phyloP scores from a whole-genome alignment of 192 early-diverging fungal species.

The Dispira simplex region DNA sequence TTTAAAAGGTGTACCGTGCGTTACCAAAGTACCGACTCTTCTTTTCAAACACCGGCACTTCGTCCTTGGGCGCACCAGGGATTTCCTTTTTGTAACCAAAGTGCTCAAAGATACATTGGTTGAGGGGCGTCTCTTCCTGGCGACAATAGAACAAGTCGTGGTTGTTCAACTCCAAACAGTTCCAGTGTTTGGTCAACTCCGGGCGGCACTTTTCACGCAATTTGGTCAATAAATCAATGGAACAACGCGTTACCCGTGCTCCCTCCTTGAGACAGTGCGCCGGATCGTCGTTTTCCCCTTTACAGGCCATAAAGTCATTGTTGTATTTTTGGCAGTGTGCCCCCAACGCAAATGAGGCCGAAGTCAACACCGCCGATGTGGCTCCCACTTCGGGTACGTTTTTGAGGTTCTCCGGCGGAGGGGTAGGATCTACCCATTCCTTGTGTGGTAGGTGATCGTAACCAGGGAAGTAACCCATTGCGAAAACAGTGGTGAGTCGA shows the following conservation, averaged over 20 bases:
- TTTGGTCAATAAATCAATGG: constrained; percentile 68
- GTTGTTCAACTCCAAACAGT: constrained; percentile 85
- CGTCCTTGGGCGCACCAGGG: constrained; percentile 36
- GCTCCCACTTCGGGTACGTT: constrained; percentile 76
- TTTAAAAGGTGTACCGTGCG: constrained; percentile 7
- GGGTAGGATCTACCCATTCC: constrained; percentile 69
- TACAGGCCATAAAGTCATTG: constrained; percentile 96
- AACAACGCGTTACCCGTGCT: constrained; percentile 89
- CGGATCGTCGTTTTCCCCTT: constrained; percentile 79
- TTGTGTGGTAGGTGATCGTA: constrained; percentile 12
- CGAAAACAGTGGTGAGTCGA: no score
- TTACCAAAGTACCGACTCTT: constrained; percentile 10
- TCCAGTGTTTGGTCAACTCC: constrained; percentile 80
- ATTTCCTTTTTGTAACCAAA: constrained; percentile 60
- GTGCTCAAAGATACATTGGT: constrained; percentile 77
- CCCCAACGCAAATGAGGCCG: constrained; percentile 84
- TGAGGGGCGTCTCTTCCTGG: constrained; percentile 58
- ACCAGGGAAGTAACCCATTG: constrained; percentile 3
- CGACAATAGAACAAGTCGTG: constrained; percentile 75
- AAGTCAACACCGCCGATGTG: constrained; percentile 83
- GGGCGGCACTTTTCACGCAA: constrained; percentile 77
- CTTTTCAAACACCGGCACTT: constrained; percentile 5
- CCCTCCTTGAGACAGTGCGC: constrained; percentile 87
- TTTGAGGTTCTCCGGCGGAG: constrained; percentile 50
- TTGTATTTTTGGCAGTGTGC: constrained; percentile 80